Base-by-base conservation (phyloP, 345 rosid species). In the Eucalyptus cloeziana region DNA sequence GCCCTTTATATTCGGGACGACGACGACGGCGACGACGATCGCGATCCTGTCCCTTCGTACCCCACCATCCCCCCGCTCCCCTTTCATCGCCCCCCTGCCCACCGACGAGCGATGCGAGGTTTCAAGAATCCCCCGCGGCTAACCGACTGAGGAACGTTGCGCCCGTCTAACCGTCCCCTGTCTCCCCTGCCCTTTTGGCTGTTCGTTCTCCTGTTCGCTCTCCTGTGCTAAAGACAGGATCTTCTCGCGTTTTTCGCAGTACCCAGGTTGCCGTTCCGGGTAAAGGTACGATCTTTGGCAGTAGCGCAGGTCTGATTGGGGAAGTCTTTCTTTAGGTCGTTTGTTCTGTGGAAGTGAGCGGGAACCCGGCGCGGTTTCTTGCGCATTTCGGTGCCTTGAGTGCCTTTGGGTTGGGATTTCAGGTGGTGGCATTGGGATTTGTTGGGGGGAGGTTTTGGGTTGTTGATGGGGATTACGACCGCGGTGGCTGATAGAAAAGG, bases 381-480 rank as follows among this genome's bases (percentile, higher is more conserved):
- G 44, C 54, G 81, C 40, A 40, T 81, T 80, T 81, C 30, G 87
- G 69, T 44, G 86, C 49, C 30, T 80, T 58, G 49, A 27, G 71
- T 17, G 76, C 25, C 43, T 37, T 76, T 21, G 47, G 47, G 83
- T 76, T 6, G 54, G 30, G 33, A 76, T 76, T 71, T 19, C 47
- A 37, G 45, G 83, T 37, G 27, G 47, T 33, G 83, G 45, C 3
- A 76, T 76, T 76, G 83, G 47, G 13, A 76, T 76, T 76, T 3
- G 27, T 11, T 37, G 6, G 47, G 7, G 83, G 45, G 47, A 76
- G 83, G 13, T 44, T 85, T 88, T 14, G 83, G 43, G 88, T 89
- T 64, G 31, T 93, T 90, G 87, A 96, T 96, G 98, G 98, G 97
- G 90, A 92, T 95, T 92, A 96, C 92, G 89, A 91, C 93, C 67